These are phyloP conservation scores for Pythium monospermum DNA, from an alignment of 352 stramenopile species.

Conservation along the genomic window DNA sequence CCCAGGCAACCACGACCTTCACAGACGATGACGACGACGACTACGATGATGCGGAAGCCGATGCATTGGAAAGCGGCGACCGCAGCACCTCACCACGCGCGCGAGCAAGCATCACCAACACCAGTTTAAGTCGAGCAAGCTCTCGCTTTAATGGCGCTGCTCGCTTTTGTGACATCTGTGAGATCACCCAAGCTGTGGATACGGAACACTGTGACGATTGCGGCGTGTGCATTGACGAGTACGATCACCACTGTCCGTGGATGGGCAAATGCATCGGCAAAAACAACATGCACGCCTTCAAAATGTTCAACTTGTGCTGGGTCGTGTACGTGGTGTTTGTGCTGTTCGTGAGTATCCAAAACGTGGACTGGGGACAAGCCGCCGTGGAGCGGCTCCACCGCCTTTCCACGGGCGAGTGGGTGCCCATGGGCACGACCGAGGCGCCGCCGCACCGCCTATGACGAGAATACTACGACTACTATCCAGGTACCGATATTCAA, in stretches of 20 bases:
- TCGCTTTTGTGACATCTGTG: constrained; percentile 68
- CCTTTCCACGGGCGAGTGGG: constrained; percentile 19
- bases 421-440: constrained; percentile 9
- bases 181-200: constrained; percentile 43
- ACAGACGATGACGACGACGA: constrained; percentile 10
- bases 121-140: neutral
- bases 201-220: constrained; percentile 92
- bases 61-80: neutral
- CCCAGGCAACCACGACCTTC: neutral
- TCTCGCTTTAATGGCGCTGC: neutral
- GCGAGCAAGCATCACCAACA: no score
- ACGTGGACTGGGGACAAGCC: constrained; percentile 40
- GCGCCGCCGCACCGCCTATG: no score
- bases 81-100: no score
- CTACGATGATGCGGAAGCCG: neutral
- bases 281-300: constrained; percentile 88
- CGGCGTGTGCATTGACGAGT: constrained; percentile 87
- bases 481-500: no score
- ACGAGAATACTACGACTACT: no score
- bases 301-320: constrained; percentile 84
- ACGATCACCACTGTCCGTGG: constrained; percentile 92
- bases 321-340: constrained; percentile 84
- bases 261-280: constrained; percentile 93
- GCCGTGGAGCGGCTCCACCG: constrained; percentile 34
- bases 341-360: constrained; percentile 50